A percentile compares a stretch with the other conserved stretches of the same genome.
These are phyloP conservation scores for Aspergillus proliferans DNA, from an alignment of 2,329 filamentous ascomycete species.

Conservation along the genomic window DNA sequence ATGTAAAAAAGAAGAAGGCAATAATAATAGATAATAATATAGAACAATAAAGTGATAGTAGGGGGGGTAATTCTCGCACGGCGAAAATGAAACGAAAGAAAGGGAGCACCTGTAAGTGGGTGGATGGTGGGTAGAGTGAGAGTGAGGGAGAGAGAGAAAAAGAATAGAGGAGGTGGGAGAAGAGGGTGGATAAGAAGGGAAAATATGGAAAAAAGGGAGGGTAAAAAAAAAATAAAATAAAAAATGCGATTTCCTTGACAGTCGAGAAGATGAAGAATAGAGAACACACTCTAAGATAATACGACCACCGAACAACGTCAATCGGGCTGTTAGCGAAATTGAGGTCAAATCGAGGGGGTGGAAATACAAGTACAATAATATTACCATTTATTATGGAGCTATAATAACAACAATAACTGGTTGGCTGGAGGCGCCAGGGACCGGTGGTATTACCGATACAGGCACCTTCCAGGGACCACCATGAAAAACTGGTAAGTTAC, in stretches of 20 bases:
- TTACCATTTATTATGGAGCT: neutral
- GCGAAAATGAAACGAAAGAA: slow-evolving; percentile 24
- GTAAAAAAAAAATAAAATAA: slow-evolving; percentile 11
- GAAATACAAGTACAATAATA: slow-evolving; percentile 3
- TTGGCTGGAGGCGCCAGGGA: neutral
- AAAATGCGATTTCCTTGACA: neutral
- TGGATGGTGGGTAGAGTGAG: slow-evolving; percentile 11
- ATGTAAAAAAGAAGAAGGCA: slow-evolving; percentile 7
- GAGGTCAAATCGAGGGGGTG: slow-evolving; percentile 3
- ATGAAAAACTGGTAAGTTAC: too few relatives aligned
- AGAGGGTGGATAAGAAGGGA: slow-evolving; percentile 20
- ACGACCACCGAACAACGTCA: slow-evolving; percentile 5
- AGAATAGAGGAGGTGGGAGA: slow-evolving; percentile 7
- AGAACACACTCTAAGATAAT: too few relatives aligned
- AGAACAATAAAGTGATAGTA: neutral
- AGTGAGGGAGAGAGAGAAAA: slow-evolving; percentile 10
- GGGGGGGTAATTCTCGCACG: slow-evolving; percentile 23
- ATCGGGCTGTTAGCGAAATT: neutral
- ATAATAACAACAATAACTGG: slow-evolving; percentile 11
- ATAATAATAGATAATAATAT: slow-evolving; percentile 5
- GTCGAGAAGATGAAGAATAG: too few relatives aligned
- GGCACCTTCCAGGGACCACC: too few relatives aligned
- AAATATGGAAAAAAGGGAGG: slow-evolving; percentile 13
- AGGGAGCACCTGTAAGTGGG: slow-evolving; percentile 3
- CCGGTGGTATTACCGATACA: too few relatives aligned